Evolutionary conservation across 306 rosid species (phyloP).

Genomic region (Trifolium dubium): DNA sequence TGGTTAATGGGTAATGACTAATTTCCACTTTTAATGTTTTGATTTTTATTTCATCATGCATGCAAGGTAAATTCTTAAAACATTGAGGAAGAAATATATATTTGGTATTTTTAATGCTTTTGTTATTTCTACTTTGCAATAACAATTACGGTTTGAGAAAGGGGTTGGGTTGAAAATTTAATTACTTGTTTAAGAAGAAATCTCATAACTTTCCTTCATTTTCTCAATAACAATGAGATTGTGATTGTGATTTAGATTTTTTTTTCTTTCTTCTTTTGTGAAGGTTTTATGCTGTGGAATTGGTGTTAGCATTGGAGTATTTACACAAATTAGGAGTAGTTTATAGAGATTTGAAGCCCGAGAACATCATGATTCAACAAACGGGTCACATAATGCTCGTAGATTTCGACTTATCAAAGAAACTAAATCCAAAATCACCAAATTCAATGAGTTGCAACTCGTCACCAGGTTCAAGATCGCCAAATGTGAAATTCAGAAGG

Average conservation of each 20-base stretch:
- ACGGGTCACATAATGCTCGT: constrained; percentile 91
- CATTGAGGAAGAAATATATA: neutral
- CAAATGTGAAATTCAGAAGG: neutral
- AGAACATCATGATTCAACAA: constrained; percentile 82
- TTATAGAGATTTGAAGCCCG: constrained; percentile 93
- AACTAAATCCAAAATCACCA: constrained; percentile 53
- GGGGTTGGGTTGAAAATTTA: neutral
- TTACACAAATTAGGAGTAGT: constrained; percentile 76
- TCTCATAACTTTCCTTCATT: neutral
- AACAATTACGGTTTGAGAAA: neutral
- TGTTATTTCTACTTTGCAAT: neutral
- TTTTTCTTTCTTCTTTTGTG: neutral
- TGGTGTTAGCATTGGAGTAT: constrained; percentile 79
- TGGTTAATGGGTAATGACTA: neutral
- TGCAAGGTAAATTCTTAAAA: neutral
- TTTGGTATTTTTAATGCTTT: neutral
- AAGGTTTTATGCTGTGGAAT: constrained; percentile 91
- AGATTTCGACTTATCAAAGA: constrained; percentile 87
- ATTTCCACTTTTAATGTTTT: neutral
- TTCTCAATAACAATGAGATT: neutral
- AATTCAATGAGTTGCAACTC: constrained; percentile 43
- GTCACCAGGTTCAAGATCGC: constrained; percentile 28
- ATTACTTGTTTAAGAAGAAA: neutral
- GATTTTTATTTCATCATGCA: neutral
- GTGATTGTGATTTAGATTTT: neutral